A percentile compares a stretch with the other conserved stretches of the same genome.
These are phyloP conservation scores for Pythium apleroticum DNA, from an alignment of 352 stramenopile genomes.

Conservation along the genomic window DNA sequence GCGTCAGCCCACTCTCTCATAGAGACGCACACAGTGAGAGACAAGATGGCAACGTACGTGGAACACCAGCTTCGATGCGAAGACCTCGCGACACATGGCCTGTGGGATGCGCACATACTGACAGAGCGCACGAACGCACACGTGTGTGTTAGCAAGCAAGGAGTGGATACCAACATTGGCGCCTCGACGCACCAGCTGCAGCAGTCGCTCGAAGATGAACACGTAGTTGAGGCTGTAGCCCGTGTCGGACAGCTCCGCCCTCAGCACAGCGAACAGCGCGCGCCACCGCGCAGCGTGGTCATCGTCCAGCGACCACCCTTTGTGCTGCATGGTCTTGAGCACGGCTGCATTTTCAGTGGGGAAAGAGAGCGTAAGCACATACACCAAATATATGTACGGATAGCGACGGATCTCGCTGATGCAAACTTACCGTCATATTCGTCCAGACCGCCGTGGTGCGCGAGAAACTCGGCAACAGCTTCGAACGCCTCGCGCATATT, in stretches of 20 bases:
- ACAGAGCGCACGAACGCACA: background rate
- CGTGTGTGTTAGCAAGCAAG: background rate
- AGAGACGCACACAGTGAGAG: background rate
- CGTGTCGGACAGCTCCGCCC: constrained; percentile 38
- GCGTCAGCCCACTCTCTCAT: background rate
- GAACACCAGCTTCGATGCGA: constrained; percentile 57
- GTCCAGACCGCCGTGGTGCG: constrained; percentile 29
- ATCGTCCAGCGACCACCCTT: constrained; percentile 43
- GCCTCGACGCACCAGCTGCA: constrained; percentile 44
- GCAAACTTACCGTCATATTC: constrained; percentile 29
- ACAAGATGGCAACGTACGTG: constrained; percentile 44
- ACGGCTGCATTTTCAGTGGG: constrained; percentile 12
- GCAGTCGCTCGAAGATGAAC: constrained; percentile 67
- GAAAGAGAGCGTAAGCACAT: background rate
- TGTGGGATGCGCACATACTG: constrained; percentile 34
- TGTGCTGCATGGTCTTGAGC: constrained; percentile 40
- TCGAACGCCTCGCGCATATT: constrained; percentile 29
- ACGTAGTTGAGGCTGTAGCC: constrained; percentile 41
- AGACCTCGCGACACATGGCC: constrained; percentile 36
- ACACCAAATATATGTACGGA: constrained; percentile 1
- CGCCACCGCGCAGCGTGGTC: constrained; percentile 53
- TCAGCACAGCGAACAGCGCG: constrained; percentile 48
- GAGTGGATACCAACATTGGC: background rate
- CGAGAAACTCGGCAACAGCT: constrained; percentile 35
- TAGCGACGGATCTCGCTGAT: background rate